Evolutionary conservation across 768 basidiomycete genomes (phyloP), one percentile per base, ranked within the genome.

Genomic region (Pulveroboletus sp.): DNA sequence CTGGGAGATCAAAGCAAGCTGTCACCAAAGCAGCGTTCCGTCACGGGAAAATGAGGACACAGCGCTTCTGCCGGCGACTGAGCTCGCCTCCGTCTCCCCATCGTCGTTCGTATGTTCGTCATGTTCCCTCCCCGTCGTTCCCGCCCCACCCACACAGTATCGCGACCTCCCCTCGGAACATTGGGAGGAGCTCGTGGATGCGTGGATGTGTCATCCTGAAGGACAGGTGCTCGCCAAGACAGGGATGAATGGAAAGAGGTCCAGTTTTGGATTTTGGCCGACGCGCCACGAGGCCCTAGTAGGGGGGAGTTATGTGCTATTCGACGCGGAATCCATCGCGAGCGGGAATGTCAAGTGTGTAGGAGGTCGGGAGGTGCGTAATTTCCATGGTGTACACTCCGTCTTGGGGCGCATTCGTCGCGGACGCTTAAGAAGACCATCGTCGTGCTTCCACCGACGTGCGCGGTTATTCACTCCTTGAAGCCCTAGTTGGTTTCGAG

Each of bases 121-220:
- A 2, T 95, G 93, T 62, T 85, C 87, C 4, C 72, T 90, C 10
- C 84, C 86, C 11, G 69, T 95, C 29, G 65, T 77, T 12, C 76
- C 85, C 31, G 69, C 76, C 0, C 67, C 79, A 6, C 71, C 68
- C 35, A 64, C 81, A 17, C 71, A 68, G 38, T 98, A 89, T 67
- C 80, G 84, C 32, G 93, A 96, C 63, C 73, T 98, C 12, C 95
- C 95, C 4, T 93, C 90, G 5, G 94, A 97, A 63, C 87, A 98
- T 60, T 98, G 95, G 95, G 86, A 92, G 54, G 95, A 98, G 65
- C 82, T 98, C 14, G 82, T 98, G 17, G 95, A 97, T 54, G 87
- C 93, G 7, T 98, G 95, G 95, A 93, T 98, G 88, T 98, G 95
- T 60, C 95, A 97, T 67, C 68, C 83, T 9, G 93, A 96, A 61